phyloP scores from a whole-genome alignment of 495 filamentous ascomycete species.

The Penicillium alfredii region DNA sequence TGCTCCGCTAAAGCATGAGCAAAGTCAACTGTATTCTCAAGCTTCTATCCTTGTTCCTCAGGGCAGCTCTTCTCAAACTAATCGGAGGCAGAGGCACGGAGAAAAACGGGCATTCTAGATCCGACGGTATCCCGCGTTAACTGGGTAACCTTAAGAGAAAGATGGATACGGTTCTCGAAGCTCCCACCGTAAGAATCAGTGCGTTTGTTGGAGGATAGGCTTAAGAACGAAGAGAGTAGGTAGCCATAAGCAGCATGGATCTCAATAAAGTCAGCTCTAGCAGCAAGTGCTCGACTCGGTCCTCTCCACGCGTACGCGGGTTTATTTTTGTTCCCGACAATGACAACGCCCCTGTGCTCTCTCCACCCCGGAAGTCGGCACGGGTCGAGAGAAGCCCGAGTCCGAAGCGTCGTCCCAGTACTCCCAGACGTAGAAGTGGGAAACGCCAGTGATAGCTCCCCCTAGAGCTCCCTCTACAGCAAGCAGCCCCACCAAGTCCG shows the following conservation, averaged over 20 bases:
- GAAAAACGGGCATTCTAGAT: constrained; percentile 59
- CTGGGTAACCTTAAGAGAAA: constrained; percentile 55
- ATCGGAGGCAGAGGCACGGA: constrained; percentile 57
- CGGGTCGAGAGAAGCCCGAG: constrained; percentile 16
- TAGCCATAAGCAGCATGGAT: constrained; percentile 62
- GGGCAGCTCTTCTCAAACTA: constrained; percentile 50
- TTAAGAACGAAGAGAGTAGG: constrained; percentile 58
- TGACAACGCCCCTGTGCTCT: constrained; percentile 9
- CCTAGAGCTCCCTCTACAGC: constrained; percentile 16
- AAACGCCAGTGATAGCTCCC: constrained; percentile 5
- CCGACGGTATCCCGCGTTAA: constrained; percentile 47
- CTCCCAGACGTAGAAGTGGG: constrained; percentile 10
- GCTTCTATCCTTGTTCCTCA: constrained; percentile 49
- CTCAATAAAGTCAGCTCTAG: constrained; percentile 56
- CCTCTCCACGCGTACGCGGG: constrained; percentile 29
- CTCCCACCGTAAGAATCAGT: constrained; percentile 61
- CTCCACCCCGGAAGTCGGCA: constrained; percentile 23
- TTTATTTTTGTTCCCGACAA: constrained; percentile 16
- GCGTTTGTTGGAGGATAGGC: constrained; percentile 55
- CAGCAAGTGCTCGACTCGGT: constrained; percentile 47
- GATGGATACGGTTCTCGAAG: constrained; percentile 58
- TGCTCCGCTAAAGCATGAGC: constrained; percentile 48
- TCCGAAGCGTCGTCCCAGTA: constrained; percentile 22
- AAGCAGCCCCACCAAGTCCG: constrained; percentile 27
- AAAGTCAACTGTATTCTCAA: constrained; percentile 50